Conservation (phyloP, 1,284 basidiomycete genomes). For the Cerrena zonata region DNA sequence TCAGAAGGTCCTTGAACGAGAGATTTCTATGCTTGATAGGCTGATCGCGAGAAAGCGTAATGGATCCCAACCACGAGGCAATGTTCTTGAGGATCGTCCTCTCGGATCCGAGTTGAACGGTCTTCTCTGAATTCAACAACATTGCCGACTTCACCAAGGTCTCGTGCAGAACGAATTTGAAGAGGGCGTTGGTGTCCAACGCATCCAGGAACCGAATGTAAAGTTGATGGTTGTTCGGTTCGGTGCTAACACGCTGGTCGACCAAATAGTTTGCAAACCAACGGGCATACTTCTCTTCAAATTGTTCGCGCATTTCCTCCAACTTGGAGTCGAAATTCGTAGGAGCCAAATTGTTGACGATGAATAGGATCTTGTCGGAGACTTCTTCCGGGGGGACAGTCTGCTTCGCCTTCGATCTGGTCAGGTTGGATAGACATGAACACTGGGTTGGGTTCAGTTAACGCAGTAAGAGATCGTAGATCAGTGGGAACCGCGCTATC, state of each 20-base stretch:
- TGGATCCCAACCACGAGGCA: slow-evolving; percentile 89
- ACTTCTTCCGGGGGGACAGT: slow-evolving; percentile 78
- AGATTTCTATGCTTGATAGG: slow-evolving; percentile 92
- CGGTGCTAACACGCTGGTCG: slow-evolving; percentile 90
- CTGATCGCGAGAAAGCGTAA: slow-evolving; percentile 87
- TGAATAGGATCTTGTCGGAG: slow-evolving; percentile 94
- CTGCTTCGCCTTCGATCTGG: slow-evolving; percentile 51
- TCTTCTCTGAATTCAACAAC: slow-evolving; percentile 89
- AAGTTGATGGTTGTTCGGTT: slow-evolving; percentile 94
- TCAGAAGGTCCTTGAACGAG: slow-evolving; percentile 91
- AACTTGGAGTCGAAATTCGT: slow-evolving; percentile 89
- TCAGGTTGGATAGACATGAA: slow-evolving; percentile 76
- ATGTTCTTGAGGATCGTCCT: slow-evolving; percentile 89
- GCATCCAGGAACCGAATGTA: slow-evolving; percentile 92
- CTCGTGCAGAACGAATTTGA: slow-evolving; percentile 84
- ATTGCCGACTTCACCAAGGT: slow-evolving; percentile 83
- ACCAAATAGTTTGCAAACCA: slow-evolving; percentile 99
- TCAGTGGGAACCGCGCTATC: slow-evolving; percentile 37
- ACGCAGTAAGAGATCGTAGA: slow-evolving; percentile 30
- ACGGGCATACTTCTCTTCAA: slow-evolving; percentile 75
- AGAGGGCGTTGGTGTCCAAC: slow-evolving; percentile 61
- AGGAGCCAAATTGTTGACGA: slow-evolving; percentile 95
- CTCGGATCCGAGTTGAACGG: slow-evolving; percentile 80
- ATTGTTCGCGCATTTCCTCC: slow-evolving; percentile 75
- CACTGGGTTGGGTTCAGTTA: slow-evolving; percentile 45